phyloP scores from a whole-genome alignment of 371 early-diverging fungal species.

The Synchytrium microbalum region DNA sequence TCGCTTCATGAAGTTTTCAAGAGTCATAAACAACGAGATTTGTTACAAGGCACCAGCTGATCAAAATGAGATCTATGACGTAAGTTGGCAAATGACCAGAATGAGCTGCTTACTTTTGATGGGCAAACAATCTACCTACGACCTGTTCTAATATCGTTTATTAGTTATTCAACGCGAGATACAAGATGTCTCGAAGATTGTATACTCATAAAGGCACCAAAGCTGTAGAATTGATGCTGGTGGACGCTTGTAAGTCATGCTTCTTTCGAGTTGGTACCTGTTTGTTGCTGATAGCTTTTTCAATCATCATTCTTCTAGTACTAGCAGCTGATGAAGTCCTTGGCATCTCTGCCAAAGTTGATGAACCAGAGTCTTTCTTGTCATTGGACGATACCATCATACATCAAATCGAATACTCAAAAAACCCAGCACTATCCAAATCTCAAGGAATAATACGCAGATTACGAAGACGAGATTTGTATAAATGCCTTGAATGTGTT shows the following conservation, averaged over 20 bases:
- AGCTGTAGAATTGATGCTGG: conserved; percentile 22
- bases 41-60: conserved; percentile 52
- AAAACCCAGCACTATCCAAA: conserved; percentile 46
- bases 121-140: too few relatives aligned
- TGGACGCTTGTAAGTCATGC: conserved; percentile 3
- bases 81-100: conserved; percentile 49
- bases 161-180: conserved; percentile 85
- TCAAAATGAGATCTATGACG: conserved; percentile 42
- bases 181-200: conserved; percentile 81
- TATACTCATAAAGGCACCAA: conserved; percentile 75
- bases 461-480: conserved; percentile 64
- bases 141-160: background rate
- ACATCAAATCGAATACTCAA: conserved; percentile 70
- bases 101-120: too few relatives aligned
- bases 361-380: conserved; percentile 60
- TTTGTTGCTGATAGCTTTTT: conserved; percentile 36
- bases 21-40: conserved; percentile 82
- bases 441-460: conserved; percentile 64
- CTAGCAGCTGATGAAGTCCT: conserved; percentile 69
- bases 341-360: conserved; percentile 61
- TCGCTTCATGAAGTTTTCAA: conserved; percentile 68
- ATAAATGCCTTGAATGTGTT: conserved; percentile 24
- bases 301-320: conserved; percentile 84
- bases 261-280: conserved; percentile 14
- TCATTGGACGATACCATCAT: conserved; percentile 79